Base-by-base conservation (phyloP, 75 land plant genomes). In the Pinus tabuliformis region DNA sequence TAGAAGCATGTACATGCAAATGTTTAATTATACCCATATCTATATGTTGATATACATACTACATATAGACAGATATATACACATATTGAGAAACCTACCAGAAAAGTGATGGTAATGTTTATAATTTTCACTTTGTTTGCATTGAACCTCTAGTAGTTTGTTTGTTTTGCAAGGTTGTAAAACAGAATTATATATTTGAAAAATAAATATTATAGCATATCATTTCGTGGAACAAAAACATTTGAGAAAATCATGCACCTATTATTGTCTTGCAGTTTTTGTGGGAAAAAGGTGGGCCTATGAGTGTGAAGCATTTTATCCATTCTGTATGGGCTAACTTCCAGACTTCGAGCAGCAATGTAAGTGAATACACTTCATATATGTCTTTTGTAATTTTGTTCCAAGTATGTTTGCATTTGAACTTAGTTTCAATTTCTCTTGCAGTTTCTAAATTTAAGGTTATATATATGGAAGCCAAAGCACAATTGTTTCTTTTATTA, bases 261-360 rank as follows among this genome's bases (percentile, higher is more conserved):
- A 17, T 42, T n/a, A 42, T 39, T 42, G 15, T n/a, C 3, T 2
- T 68, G 52, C 86, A 96, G 99, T 89, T 87, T 68, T 75, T 97
- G 58, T 97, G 99, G 99, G 84, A 66, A 68, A 86, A 77, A 74
- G 96, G 92, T 57, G 98, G 98, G n/a, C 79, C 81, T 12, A 86
- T 81, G 20, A 89, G 91, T 63, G 73, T 49, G 13, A 45, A 74
- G 26, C 89, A 88, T 76, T 57, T 95, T 39, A 73, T 97, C 61
- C 99, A 97, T 78, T 97, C 99, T 33, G 83, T 97, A 22, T 97
- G 99, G 99, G 96, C 90, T 26, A 97, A 97, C 76, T 97, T 97
- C 86, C 99, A 97, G 86, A 91, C 98, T 39, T 90, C 96, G 36
- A 82, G 83, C 11, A 89, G 79, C 57, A 97, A 97, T 85, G 99